phyloP scores from a whole-genome alignment of 345 rosid species.

The Eucalyptus decipiens region DNA sequence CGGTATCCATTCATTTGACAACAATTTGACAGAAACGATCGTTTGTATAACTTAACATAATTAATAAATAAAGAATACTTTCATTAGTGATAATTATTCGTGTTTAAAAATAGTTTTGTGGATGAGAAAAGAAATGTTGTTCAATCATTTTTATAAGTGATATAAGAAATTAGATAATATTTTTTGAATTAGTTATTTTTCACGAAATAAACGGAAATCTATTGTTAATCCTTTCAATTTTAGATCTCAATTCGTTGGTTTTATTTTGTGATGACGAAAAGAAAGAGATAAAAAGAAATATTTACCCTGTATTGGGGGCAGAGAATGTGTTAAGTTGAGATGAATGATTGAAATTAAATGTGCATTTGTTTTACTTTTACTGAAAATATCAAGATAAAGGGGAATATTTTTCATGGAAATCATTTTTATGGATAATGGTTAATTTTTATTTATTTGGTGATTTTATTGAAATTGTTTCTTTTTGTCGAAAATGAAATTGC shows the following conservation, averaged over 20 bases:
- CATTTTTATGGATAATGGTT: not conserved
- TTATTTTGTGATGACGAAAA: not conserved
- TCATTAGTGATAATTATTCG: not conserved
- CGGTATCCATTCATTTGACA: not conserved
- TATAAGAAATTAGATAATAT: rapidly evolving
- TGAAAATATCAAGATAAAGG: not conserved
- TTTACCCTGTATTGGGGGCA: too few relatives aligned
- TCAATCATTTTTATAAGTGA: not conserved
- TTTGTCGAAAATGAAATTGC: rapidly evolving
- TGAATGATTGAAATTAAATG: not conserved
- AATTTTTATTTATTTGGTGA: not conserved
- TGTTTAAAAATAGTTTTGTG: not conserved
- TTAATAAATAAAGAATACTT: not conserved
- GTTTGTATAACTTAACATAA: not conserved
- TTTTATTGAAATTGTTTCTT: not conserved
- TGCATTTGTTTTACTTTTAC: not conserved
- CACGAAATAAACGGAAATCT: rapidly evolving
- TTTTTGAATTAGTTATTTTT: not conserved
- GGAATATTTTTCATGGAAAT: not conserved
- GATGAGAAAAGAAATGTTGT: not conserved
- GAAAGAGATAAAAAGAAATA: not conserved
- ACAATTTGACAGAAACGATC: not conserved
- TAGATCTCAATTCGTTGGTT: not conserved
- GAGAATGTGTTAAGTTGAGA: not conserved
- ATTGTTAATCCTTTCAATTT: not conserved